phyloP scores from a whole-genome alignment of 2,329 filamentous ascomycete species.

The Aspergillus udagawae region DNA sequence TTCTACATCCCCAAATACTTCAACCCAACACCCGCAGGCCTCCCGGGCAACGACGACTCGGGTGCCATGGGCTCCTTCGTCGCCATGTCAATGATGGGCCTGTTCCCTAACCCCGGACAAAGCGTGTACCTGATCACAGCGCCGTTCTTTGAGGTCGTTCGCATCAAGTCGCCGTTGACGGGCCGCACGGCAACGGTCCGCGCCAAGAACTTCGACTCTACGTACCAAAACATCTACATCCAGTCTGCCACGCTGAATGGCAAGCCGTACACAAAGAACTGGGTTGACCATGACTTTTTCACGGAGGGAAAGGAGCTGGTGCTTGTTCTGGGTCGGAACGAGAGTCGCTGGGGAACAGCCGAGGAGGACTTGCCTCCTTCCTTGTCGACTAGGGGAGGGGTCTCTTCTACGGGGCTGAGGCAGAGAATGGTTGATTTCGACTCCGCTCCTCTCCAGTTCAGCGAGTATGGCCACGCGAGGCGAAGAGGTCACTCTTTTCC shows the following conservation, averaged over 20 bases:
- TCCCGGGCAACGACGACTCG: conserved; percentile 66
- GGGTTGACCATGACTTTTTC: conserved; percentile 67
- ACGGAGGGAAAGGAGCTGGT: conserved; percentile 61
- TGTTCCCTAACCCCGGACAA: conserved; percentile 66
- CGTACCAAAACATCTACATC: conserved; percentile 58
- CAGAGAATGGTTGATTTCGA: not conserved
- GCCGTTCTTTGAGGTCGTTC: conserved; percentile 61
- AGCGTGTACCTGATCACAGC: conserved; percentile 65
- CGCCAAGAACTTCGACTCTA: conserved; percentile 57
- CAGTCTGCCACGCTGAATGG: conserved; percentile 64
- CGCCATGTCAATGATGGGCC: conserved; percentile 63
- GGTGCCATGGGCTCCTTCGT: conserved; percentile 67
- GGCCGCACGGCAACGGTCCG: conserved; percentile 57
- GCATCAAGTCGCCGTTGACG: conserved; percentile 55
- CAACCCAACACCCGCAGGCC: conserved; percentile 51
- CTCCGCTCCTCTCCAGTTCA: too few species aligned
- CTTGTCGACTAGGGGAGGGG: conserved; percentile 13
- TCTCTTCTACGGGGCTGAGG: not conserved
- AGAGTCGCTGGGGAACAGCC: conserved; percentile 63
- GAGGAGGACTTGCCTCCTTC: conserved; percentile 62
- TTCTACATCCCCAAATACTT: conserved; percentile 63
- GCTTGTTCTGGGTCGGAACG: conserved; percentile 56
- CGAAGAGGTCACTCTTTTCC: not conserved
- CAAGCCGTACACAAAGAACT: conserved; percentile 57
- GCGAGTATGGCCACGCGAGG: not conserved